These are phyloP conservation scores for Anisodus acutangulus DNA, from an alignment of 257 asterid species.

Conservation along the genomic window DNA sequence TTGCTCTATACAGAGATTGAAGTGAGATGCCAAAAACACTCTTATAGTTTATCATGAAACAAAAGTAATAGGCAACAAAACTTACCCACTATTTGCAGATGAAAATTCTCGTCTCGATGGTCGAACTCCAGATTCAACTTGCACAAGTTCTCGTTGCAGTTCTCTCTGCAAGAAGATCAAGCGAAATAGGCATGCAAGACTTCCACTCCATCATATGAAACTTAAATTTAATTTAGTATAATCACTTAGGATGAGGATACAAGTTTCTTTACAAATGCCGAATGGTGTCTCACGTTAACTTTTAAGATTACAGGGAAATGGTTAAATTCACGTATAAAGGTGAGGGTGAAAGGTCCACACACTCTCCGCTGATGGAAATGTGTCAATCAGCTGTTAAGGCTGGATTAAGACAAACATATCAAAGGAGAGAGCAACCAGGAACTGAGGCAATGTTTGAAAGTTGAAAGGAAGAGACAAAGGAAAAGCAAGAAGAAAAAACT, in stretches of 20 bases:
- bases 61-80: slow-evolving; percentile 21
- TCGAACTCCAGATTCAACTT: slow-evolving; percentile 82
- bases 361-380: background rate
- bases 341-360: slow-evolving; percentile 2
- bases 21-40: background rate
- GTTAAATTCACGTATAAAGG: slow-evolving; percentile 1
- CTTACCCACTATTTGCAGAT: slow-evolving; percentile 78
- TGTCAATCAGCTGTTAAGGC: background rate
- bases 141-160: slow-evolving; percentile 94
- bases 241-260: background rate
- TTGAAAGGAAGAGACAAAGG: background rate
- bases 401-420: slow-evolving; percentile 2
- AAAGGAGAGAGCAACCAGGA: slow-evolving; percentile 23
- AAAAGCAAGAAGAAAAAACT: slow-evolving; percentile 23
- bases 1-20: background rate
- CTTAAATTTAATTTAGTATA: slow-evolving; percentile 21
- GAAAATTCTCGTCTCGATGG: slow-evolving; percentile 80
- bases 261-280: background rate
- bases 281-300: background rate
- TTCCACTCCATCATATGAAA: slow-evolving; percentile 20
- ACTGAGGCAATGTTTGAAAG: background rate
- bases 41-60: slow-evolving; percentile 5
- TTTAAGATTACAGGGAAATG: slow-evolving; percentile 19
- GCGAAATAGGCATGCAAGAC: slow-evolving; percentile 9
- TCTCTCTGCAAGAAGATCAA: slow-evolving; percentile 67